Evolutionary conservation across 495 filamentous ascomycete species (phyloP), one percentile per base, ranked within the genome.

Genomic region (Apodospora peruviana): DNA sequence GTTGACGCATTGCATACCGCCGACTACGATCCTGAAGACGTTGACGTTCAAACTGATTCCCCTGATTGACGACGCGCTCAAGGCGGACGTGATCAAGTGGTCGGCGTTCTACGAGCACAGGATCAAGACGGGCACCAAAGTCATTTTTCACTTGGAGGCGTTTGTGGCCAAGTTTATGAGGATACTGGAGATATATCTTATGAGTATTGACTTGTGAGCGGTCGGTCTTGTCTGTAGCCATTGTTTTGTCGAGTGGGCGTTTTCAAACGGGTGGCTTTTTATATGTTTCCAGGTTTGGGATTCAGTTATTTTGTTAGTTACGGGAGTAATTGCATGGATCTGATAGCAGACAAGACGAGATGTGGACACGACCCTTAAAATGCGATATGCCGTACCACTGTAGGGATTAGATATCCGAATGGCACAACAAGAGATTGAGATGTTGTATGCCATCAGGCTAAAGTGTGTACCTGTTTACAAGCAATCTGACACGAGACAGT

Each of bases 91-190:
- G 4, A 88, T 98, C 58, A 87, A 85, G 64, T 97, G 91, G 91
- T 85, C 88, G 20, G 93, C 93, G 0, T 96, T 96, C 57, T 98
- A 93, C 60, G 94, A 98, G 65, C 93, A 97, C 66, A 79, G 93
- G 51, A 86, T 96, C 63, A 84, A 85, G 53, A 80, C 86, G 52
- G 93, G 93, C 34, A 91, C 73, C 71, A 98, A 98, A 79, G 84
- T 91, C 20, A 96, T 98, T 40, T 98, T 98, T 66, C 93, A 98
- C 57, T 77, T 98, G 0, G 93, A 98, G 72, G 93, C 93, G 19
- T 98, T 97, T 69, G 91, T 98, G 27, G 91, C 94, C 23, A 96
- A 95, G 72, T 91, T 95, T 64, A 96, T 98, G 90, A 80, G 91
- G 55, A 84, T 98, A 45, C 79, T 91, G 45, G 93, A 98, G 74